phyloP scores from a whole-genome alignment of 768 basidiomycete genomes.

The Termitomyces sp. region DNA sequence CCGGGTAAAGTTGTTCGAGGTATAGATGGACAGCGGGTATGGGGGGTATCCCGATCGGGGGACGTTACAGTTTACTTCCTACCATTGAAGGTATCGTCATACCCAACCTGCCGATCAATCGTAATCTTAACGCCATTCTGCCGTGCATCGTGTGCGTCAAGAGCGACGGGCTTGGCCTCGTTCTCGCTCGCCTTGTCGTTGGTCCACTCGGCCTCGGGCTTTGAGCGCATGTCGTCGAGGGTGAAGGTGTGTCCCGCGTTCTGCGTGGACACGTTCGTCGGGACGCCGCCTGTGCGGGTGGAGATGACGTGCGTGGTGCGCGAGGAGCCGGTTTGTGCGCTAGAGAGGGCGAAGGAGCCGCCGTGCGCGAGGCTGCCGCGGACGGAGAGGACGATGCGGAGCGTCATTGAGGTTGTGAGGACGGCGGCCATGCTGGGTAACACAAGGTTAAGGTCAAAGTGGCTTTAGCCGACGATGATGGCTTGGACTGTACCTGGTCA shows the following conservation, averaged over 20 bases:
- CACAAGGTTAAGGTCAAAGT: neutral
- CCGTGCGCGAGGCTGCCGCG: conserved; percentile 72
- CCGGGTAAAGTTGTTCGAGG: neutral
- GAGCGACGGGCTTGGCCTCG: conserved; percentile 33
- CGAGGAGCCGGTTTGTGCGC: conserved; percentile 39
- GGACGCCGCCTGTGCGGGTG: conserved; percentile 36
- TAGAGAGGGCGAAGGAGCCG: conserved; percentile 64
- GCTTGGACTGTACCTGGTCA: conserved; percentile 45
- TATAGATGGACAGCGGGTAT: neutral
- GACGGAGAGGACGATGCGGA: conserved; percentile 81
- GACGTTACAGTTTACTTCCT: neutral
- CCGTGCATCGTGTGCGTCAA: conserved; percentile 27
- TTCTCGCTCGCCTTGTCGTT: conserved; percentile 39
- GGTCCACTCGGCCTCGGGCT: conserved; percentile 45
- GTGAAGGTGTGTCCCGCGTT: conserved; percentile 43
- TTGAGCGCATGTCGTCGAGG: conserved; percentile 49
- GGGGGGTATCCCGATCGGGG: too few species aligned
- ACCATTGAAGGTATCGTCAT: conserved; percentile 28
- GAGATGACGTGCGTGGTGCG: conserved; percentile 52
- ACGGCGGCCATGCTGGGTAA: conserved; percentile 71
- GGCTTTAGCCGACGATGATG: neutral
- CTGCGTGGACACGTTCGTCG: conserved; percentile 34
- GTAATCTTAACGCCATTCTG: conserved; percentile 55
- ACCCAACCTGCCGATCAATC: conserved; percentile 53
- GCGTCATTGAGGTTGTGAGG: conserved; percentile 83